phyloP scores from a whole-genome alignment of 2,329 filamentous ascomycete genomes.

The Tolypocladium pustulatum region DNA sequence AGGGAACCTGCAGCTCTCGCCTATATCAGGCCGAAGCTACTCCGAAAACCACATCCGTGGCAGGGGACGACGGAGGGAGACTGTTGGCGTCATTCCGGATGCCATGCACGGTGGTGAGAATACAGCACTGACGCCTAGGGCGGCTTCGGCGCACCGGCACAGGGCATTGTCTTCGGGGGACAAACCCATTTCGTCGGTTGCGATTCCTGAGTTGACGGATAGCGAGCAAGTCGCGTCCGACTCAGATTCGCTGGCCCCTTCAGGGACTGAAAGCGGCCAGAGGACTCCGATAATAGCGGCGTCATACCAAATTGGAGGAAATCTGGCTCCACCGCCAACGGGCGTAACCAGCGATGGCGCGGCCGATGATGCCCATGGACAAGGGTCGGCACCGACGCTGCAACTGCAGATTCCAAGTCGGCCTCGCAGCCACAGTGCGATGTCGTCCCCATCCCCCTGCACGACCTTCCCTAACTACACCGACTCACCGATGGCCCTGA shows the following conservation, averaged over 20 bases:
- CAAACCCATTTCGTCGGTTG: conserved; percentile 7
- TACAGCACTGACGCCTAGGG: conserved; percentile 1
- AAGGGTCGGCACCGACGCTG: conserved; percentile 16
- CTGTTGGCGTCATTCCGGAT: conserved; percentile 14
- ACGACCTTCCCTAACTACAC: conserved; percentile 60
- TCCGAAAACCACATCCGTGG: conserved; percentile 21
- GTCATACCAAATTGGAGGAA: conserved; percentile 27
- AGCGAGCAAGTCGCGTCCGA: not conserved
- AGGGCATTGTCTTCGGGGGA: conserved; percentile 39
- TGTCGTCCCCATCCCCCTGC: conserved; percentile 38
- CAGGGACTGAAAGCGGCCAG: conserved; percentile 11
- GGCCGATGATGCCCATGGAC: not conserved
- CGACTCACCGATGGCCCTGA: conserved; percentile 42
- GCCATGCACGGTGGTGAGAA: conserved; percentile 5
- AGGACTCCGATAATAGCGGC: conserved; percentile 17
- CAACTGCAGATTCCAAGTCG: conserved; percentile 37
- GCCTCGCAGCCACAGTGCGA: conserved; percentile 29
- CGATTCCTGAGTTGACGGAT: conserved; percentile 10
- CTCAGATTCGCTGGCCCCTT: not conserved
- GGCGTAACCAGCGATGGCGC: conserved; percentile 3
- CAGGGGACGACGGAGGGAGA: conserved; percentile 15
- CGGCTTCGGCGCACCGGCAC: conserved; percentile 8
- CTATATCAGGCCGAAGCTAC: conserved; percentile 54
- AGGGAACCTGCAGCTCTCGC: conserved; percentile 61
- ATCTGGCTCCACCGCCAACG: conserved; percentile 28